phyloP scores from a whole-genome alignment of 345 rosid species.

The Acer yangbiense region DNA sequence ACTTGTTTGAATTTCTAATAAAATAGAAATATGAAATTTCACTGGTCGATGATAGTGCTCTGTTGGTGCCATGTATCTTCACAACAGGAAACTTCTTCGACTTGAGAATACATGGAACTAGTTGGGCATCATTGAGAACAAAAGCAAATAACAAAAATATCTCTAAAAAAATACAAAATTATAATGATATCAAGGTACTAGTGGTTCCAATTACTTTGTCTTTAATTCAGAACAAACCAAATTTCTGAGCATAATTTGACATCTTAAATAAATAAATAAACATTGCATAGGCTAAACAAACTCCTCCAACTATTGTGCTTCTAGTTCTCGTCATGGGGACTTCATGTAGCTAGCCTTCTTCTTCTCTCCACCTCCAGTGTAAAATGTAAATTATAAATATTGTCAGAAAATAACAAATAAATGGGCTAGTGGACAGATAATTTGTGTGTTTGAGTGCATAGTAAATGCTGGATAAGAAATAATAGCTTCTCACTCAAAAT shows the following conservation, averaged over 20 bases:
- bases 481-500: not conserved
- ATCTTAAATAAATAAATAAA: not conserved
- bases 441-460: no score
- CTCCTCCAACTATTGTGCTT: slow-evolving; percentile 5
- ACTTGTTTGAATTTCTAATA: no score
- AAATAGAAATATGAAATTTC: no score
- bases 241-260: not conserved
- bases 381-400: not conserved
- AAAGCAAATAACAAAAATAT: not conserved
- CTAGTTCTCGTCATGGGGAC: not conserved
- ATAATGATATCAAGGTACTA: not conserved
- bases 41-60: no score
- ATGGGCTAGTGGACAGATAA: no score
- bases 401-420: not conserved
- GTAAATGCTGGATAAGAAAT: no score
- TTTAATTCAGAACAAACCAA: slow-evolving; percentile 17
- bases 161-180: not conserved
- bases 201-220: slow-evolving; percentile 18
- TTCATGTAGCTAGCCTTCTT: slow-evolving; percentile 34
- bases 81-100: no score
- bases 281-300: not conserved
- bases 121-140: not conserved
- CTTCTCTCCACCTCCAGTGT: slow-evolving; percentile 51
- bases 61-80: no score
- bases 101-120: not conserved